These are phyloP conservation scores for Ogataea pini DNA, from an alignment of 805 yeast species.

Conservation along the genomic window DNA sequence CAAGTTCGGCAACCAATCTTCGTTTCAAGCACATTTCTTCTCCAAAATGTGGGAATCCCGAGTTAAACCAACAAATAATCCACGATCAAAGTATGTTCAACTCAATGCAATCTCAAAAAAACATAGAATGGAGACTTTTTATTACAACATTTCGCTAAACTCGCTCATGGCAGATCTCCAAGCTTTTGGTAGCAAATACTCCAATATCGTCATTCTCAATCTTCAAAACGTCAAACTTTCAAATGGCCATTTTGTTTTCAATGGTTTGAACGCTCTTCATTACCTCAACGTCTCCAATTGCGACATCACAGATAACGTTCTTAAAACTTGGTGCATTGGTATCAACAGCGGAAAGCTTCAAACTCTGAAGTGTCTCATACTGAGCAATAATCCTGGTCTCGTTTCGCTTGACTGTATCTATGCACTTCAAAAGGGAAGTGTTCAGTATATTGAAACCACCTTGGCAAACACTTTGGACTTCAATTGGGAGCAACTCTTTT, in stretches of 20 bases:
- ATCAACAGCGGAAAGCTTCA: slow-evolving; percentile 29
- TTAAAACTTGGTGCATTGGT: slow-evolving; percentile 30
- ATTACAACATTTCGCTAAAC: slow-evolving; percentile 26
- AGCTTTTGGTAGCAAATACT: slow-evolving; percentile 1
- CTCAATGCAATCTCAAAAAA: slow-evolving; percentile 20
- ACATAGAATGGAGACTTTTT: slow-evolving; percentile 40
- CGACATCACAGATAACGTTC: slow-evolving; percentile 20
- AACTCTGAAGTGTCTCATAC: slow-evolving; percentile 19
- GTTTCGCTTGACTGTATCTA: slow-evolving; percentile 9
- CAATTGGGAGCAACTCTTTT: slow-evolving; percentile 7
- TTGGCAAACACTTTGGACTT: neutral
- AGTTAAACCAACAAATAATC: slow-evolving; percentile 17
- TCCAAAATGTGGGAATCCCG: slow-evolving; percentile 16
- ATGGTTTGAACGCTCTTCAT: slow-evolving; percentile 14
- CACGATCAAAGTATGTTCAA: slow-evolving; percentile 21
- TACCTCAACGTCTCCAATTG: slow-evolving; percentile 26
- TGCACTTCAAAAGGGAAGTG: slow-evolving; percentile 2
- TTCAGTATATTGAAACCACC: slow-evolving; percentile 21
- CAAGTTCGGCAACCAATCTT: slow-evolving; percentile 16
- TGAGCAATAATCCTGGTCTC: slow-evolving; percentile 16
- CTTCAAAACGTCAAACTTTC: slow-evolving; percentile 17
- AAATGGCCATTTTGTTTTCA: slow-evolving; percentile 5
- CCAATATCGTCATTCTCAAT: slow-evolving; percentile 23
- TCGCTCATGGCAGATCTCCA: slow-evolving; percentile 18
- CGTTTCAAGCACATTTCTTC: slow-evolving; percentile 23